A percentile compares a stretch with the other conserved stretches of the same genome.
Evolutionary conservation across 78 protist genomes (phyloP).

Genomic region (Bigelowiella natans): DNA sequence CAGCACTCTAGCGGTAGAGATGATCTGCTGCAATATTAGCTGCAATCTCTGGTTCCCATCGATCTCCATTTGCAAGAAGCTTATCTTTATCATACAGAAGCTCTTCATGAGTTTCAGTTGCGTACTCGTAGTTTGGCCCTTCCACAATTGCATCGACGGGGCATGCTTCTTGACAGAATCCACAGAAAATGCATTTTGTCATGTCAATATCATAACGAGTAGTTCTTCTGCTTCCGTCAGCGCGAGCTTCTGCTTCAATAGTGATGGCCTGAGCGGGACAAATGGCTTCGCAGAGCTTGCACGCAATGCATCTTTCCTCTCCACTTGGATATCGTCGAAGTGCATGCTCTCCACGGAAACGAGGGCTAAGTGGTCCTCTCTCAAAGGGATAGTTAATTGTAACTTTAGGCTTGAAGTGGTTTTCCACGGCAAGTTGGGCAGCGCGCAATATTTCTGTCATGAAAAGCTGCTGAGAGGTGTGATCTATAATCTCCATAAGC

Average conservation of each 20-base stretch:
- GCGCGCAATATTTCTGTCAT: neutral
- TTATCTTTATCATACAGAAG: slow-evolving; percentile 78
- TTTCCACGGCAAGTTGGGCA: neutral
- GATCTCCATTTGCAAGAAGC: slow-evolving; percentile 70
- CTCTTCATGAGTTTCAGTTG: slow-evolving; percentile 75
- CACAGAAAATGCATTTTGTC: slow-evolving; percentile 88
- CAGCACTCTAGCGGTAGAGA: slow-evolving; percentile 50
- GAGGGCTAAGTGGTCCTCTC: slow-evolving; percentile 70
- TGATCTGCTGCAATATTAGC: slow-evolving; percentile 56
- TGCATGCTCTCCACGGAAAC: slow-evolving; percentile 86
- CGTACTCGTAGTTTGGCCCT: slow-evolving; percentile 82
- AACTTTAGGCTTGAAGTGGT: slow-evolving; percentile 37
- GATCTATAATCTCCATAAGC: too few relatives aligned
- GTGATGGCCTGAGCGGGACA: slow-evolving; percentile 90
- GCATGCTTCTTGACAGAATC: slow-evolving; percentile 77
- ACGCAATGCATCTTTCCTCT: slow-evolving; percentile 74
- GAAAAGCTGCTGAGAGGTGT: too few relatives aligned
- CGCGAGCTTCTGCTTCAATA: slow-evolving; percentile 78
- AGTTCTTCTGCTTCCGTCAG: slow-evolving; percentile 76
- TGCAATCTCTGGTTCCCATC: slow-evolving; percentile 77
- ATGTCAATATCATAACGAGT: slow-evolving; percentile 78
- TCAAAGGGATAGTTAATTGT: slow-evolving; percentile 78
- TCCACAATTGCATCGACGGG: slow-evolving; percentile 89
- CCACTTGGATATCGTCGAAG: slow-evolving; percentile 66
- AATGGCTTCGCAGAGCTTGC: slow-evolving; percentile 80